Evolutionary conservation across 2,329 filamentous ascomycete species (phyloP).

Genomic region (Colletotrichum chlorophyti): DNA sequence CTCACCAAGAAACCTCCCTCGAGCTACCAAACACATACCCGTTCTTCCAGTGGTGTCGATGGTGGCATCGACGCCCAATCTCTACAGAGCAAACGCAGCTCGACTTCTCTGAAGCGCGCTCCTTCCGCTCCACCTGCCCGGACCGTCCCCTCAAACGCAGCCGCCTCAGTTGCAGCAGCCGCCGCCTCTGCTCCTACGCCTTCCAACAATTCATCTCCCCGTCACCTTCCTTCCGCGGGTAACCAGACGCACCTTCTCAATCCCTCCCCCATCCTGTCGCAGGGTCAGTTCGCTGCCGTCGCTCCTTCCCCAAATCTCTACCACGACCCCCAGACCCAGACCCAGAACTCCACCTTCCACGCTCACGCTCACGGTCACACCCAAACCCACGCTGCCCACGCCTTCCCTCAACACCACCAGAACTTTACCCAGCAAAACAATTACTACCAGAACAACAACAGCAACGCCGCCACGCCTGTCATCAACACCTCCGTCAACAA

Average conservation of each 20-base stretch:
- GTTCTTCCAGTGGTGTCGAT: slow-evolving; percentile 58
- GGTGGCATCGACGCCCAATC: slow-evolving; percentile 62
- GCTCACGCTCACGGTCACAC: slow-evolving; percentile 57
- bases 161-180: slow-evolving; percentile 33
- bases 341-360: slow-evolving; percentile 35
- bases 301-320: slow-evolving; percentile 26
- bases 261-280: slow-evolving; percentile 53
- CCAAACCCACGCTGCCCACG: slow-evolving; percentile 87
- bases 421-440: slow-evolving; percentile 17
- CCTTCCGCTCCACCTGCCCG: slow-evolving; percentile 64
- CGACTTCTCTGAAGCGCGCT: slow-evolving; percentile 65
- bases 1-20: slow-evolving; percentile 69
- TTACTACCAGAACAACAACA: slow-evolving; percentile 22
- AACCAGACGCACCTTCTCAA: slow-evolving; percentile 45
- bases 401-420: slow-evolving; percentile 69
- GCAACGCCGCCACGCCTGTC: slow-evolving; percentile 31
- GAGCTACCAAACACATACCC: slow-evolving; percentile 48
- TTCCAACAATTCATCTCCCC: slow-evolving; percentile 56
- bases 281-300: slow-evolving; percentile 49
- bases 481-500: slow-evolving; percentile 32
- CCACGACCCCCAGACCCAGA: slow-evolving; percentile 35
- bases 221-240: slow-evolving; percentile 50
- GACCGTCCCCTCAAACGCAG: slow-evolving; percentile 50
- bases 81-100: slow-evolving; percentile 69
- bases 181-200: slow-evolving; percentile 3